A percentile compares a stretch with the other conserved stretches of the same genome.
Conservation (phyloP, 2,329 filamentous ascomycete species). For the Ascochyta rabiei region DNA sequence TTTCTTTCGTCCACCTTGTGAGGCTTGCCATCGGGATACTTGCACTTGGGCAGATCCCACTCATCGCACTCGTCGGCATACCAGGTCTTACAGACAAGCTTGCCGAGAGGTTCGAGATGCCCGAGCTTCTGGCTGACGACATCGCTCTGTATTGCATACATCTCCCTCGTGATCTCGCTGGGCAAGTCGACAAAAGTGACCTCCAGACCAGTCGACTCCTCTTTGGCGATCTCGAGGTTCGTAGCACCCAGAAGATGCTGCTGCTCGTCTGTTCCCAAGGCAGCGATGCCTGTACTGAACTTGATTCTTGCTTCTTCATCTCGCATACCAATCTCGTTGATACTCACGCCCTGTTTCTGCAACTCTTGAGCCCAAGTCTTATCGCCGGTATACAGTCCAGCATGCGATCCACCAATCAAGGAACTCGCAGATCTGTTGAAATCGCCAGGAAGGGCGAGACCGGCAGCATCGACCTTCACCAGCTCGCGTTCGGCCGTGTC, state of each 20-base stretch:
- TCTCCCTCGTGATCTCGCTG: conserved; percentile 49
- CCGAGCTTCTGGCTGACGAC: conserved; percentile 41
- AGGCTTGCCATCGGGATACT: conserved; percentile 32
- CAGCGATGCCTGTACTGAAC: conserved; percentile 58
- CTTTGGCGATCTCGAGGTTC: conserved; percentile 24
- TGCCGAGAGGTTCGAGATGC: conserved; percentile 59
- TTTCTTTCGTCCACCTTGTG: conserved; percentile 37
- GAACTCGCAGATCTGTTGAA: conserved; percentile 80
- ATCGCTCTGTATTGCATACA: conserved; percentile 53
- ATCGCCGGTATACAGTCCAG: conserved; percentile 50
- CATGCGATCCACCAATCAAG: conserved; percentile 66
- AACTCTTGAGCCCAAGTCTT: conserved; percentile 50
- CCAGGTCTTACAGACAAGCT: conserved; percentile 59
- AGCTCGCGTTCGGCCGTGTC: conserved; percentile 71
- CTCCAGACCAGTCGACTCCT: conserved; percentile 44
- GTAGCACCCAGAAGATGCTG: conserved; percentile 45
- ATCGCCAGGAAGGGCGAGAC: conserved; percentile 67
- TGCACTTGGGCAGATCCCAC: conserved; percentile 46
- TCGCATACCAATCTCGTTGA: conserved; percentile 48
- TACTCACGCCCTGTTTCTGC: conserved; percentile 23
- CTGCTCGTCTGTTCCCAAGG: conserved; percentile 51
- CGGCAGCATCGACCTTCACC: conserved; percentile 61
- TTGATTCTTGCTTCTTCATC: conserved; percentile 56
- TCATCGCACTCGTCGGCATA: conserved; percentile 49
- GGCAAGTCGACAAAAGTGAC: conserved; percentile 57